phyloP scores from a whole-genome alignment of 345 rosid genomes.

The Toxicodendron radicans region DNA sequence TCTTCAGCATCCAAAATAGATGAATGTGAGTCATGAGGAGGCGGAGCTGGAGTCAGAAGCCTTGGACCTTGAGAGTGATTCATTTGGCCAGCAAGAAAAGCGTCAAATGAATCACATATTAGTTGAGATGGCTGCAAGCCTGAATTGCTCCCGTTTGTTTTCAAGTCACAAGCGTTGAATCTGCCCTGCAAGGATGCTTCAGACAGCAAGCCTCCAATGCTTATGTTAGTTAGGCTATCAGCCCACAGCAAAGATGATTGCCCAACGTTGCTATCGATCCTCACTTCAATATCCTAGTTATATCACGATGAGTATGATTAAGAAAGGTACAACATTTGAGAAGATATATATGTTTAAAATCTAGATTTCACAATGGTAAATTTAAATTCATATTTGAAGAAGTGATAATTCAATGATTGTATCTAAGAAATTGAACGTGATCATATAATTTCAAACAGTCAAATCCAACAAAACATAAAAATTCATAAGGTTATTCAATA shows the following conservation, averaged over 20 bases:
- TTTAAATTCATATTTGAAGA: not conserved
- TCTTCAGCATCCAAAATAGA: constrained; percentile 94
- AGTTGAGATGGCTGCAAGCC: constrained; percentile 49
- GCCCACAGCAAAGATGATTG: constrained; percentile 57
- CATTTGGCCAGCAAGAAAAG: constrained; percentile 52
- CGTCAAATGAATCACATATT: constrained; percentile 72
- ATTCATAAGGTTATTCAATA: too few relatives aligned
- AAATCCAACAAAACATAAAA: too few relatives aligned
- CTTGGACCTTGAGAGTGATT: constrained; percentile 39
- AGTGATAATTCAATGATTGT: not conserved
- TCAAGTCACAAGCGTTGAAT: constrained; percentile 25
- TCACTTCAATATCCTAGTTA: constrained; percentile 48
- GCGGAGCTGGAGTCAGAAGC: not conserved
- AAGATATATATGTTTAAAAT: not conserved
- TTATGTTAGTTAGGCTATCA: constrained; percentile 61
- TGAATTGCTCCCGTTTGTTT: constrained; percentile 35
- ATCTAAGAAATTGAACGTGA: not conserved
- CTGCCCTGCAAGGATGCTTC: constrained; percentile 73
- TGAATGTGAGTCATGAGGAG: constrained; percentile 37
- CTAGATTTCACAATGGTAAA: not conserved
- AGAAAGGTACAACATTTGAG: constrained; percentile 15
- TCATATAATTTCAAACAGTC: constrained; percentile 6
- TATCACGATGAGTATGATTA: constrained; percentile 22
- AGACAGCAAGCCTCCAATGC: constrained; percentile 81
- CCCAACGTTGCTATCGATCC: constrained; percentile 27